A percentile compares a stretch with the other conserved stretches of the same genome.
Evolutionary conservation across 1,139 yeast species (phyloP).

Genomic region (Yamadazyma spencermartinsiae): DNA sequence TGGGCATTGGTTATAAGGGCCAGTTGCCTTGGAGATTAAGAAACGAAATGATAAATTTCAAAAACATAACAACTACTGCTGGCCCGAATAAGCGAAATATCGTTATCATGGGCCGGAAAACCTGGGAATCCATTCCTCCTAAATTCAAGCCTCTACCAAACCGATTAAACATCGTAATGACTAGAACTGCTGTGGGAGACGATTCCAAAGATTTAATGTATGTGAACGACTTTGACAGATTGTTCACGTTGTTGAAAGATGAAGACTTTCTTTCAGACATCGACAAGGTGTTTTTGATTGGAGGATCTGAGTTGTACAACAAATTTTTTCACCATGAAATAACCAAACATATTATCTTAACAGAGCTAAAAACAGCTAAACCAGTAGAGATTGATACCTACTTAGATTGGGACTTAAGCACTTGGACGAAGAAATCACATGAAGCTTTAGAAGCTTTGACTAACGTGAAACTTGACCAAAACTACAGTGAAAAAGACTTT

Average conservation of each 20-base stretch:
- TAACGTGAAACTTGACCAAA: slow-evolving; percentile 37
- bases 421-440: slow-evolving; percentile 38
- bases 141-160: slow-evolving; percentile 81
- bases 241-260: slow-evolving; percentile 43
- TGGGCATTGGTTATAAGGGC: slow-evolving; percentile 86
- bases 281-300: slow-evolving; percentile 76
- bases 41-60: slow-evolving; percentile 84
- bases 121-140: slow-evolving; percentile 92
- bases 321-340: slow-evolving; percentile 45
- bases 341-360: slow-evolving; percentile 65
- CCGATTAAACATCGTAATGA: slow-evolving; percentile 73
- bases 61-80: slow-evolving; percentile 61
- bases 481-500: slow-evolving; percentile 47
- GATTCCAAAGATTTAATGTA: slow-evolving; percentile 26
- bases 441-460: slow-evolving; percentile 41
- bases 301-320: slow-evolving; percentile 88
- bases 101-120: slow-evolving; percentile 93
- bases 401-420: slow-evolving; percentile 33
- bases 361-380: slow-evolving; percentile 54
- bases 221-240: slow-evolving; percentile 40
- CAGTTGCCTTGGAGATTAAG: slow-evolving; percentile 84
- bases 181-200: slow-evolving; percentile 40
- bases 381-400: slow-evolving; percentile 67
- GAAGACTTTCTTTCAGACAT: slow-evolving; percentile 18
- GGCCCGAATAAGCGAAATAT: slow-evolving; percentile 52